Percentiles rank a stretch among this genome's conserved stretches.
phyloP scores from a whole-genome alignment of 2,329 filamentous ascomycete species.

The Aaosphaeria arxii region DNA sequence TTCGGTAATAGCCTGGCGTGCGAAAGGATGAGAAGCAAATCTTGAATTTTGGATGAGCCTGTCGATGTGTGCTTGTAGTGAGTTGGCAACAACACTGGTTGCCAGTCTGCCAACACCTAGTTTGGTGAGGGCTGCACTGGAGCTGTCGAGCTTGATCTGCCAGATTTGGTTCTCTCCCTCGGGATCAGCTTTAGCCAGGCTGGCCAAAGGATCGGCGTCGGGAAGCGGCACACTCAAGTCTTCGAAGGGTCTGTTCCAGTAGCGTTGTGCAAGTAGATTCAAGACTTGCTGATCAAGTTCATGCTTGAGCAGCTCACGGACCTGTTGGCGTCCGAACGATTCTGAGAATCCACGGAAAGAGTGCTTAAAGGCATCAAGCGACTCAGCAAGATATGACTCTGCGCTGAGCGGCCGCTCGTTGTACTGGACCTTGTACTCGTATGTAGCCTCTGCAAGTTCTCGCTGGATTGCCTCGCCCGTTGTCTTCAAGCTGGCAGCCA shows the following conservation, averaged over 20 bases:
- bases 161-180: conserved; percentile 74
- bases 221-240: conserved; percentile 66
- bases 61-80: conserved; percentile 84
- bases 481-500: conserved; percentile 85
- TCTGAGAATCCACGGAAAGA: conserved; percentile 94
- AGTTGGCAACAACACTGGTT: conserved; percentile 83
- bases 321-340: conserved; percentile 82
- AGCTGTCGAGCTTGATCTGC: conserved; percentile 91
- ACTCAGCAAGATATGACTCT: conserved; percentile 94
- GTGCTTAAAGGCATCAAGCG: conserved; percentile 94
- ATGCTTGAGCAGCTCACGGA: conserved; percentile 83
- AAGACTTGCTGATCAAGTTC: conserved; percentile 94
- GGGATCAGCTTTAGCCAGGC: conserved; percentile 80
- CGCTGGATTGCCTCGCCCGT: conserved; percentile 92
- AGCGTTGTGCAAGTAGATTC: conserved; percentile 86
- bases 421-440: conserved; percentile 99
- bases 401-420: conserved; percentile 93
- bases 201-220: conserved; percentile 70
- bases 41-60: conserved; percentile 74
- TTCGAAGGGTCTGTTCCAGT: conserved; percentile 96
- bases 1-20: conserved; percentile 87
- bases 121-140: conserved; percentile 85
- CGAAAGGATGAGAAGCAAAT: conserved; percentile 87
- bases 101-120: conserved; percentile 89
- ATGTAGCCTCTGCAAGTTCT: conserved; percentile 93